These are phyloP conservation scores for Yarrowia yakushimensis DNA, from an alignment of 805 yeast genomes.

Conservation along the genomic window DNA sequence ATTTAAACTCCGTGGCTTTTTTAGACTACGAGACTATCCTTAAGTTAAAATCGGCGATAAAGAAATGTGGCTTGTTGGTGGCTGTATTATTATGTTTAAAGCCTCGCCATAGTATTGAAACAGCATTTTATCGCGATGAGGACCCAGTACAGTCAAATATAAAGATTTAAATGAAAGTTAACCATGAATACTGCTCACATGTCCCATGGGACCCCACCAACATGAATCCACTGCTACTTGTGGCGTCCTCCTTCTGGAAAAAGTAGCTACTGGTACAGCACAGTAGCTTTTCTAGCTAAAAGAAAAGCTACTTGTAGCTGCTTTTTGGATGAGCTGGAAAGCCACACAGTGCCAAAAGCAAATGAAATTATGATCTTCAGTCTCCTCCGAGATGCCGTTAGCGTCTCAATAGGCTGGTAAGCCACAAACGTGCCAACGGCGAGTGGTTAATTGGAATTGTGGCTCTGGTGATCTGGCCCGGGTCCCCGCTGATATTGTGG, in stretches of 20 bases:
- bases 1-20: background rate
- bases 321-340: no score
- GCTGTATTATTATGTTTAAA: background rate
- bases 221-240: no score
- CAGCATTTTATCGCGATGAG: background rate
- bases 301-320: no score
- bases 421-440: background rate
- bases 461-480: background rate
- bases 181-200: no score
- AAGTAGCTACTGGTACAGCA: no score
- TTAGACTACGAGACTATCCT: background rate
- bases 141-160: background rate
- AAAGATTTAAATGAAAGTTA: no score
- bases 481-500: background rate
- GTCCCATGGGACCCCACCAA: no score
- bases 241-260: no score
- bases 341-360: no score
- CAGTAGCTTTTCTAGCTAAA: no score
- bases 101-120: no score
- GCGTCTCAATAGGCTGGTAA: background rate
- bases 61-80: background rate
- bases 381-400: background rate
- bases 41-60: background rate
- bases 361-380: no score
- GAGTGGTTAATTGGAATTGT: background rate